Base-by-base conservation (phyloP, 2,329 filamentous ascomycete genomes). In the Fusarium sacchari region DNA sequence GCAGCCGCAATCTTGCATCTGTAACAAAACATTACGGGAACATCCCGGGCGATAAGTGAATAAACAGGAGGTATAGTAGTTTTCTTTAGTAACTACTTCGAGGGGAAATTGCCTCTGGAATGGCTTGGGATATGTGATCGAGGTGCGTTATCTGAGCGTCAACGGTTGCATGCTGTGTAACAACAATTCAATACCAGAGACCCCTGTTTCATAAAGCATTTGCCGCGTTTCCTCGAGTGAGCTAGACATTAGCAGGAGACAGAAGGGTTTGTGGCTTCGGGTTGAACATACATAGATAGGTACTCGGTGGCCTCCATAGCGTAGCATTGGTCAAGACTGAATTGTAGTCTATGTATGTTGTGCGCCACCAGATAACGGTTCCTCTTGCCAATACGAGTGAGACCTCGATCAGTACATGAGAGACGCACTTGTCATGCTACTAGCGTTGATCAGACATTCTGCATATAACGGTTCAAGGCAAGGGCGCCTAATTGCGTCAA, bases 321-420 rank as follows among this genome's bases (percentile, higher is more conserved):
- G 39, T 37, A 53, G 26, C 44, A 69, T 53, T 59, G 65, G 46
- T 34, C 42, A 20, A 57, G 30, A 57, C n/a, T 57, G 55, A 34
- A 57, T 30, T 49, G 40, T 32, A n/a, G n/a, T n/a, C n/a, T n/a
- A 32, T 32, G 13, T 49, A 34, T 52, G 46, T 24, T 28, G 59
- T 73, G 47, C 73, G 71, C 75, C 68, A 76, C 71, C 49, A 60
- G 57, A 63, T 64, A 76, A 76, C 69, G 62, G 71, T 39, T 59
- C 58, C 57, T 53, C 65, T 58, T 52, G 56, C 63, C 56, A 44
- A 60, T 44, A 60, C 36, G 69, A 46, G 53, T 32, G 69, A 46
- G 53, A 55, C 32, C 32, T 32, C 32, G 53, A 56, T 56, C 64
- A 69, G 61, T 72, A 57, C 59, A 22, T 30, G 20, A 39, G 24